Percentiles rank a stretch among this genome's conserved stretches.
These are phyloP conservation scores for Syzygium jambos DNA, from an alignment of 345 rosid species.

Conservation along the genomic window DNA sequence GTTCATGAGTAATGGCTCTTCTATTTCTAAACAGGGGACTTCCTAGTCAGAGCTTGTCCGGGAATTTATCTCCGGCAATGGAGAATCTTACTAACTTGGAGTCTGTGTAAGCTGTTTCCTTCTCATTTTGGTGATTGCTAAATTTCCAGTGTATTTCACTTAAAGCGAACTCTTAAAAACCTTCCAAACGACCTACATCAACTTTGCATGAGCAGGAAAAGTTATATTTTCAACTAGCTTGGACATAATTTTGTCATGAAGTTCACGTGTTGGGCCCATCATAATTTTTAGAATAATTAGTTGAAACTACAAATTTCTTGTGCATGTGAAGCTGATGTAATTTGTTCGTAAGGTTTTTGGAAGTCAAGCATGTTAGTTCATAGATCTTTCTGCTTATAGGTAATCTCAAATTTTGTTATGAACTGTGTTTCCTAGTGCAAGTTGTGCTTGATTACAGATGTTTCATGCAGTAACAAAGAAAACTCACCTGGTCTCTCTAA, in stretches of 20 bases:
- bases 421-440: not conserved
- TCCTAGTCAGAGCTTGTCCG: conserved; percentile 87
- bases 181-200: not conserved
- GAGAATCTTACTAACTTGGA: conserved; percentile 75
- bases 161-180: not conserved
- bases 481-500: not conserved
- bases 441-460: not conserved
- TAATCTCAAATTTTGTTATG: not conserved
- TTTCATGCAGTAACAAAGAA: not conserved
- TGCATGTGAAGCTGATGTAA: not conserved
- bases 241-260: not conserved
- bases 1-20: not conserved
- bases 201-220: not conserved
- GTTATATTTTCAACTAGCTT: not conserved
- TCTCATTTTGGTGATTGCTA: not conserved
- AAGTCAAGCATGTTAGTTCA: not conserved
- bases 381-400: not conserved
- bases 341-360: not conserved
- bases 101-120: conserved; percentile 55
- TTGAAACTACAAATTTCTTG: not conserved
- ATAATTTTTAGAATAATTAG: not conserved
- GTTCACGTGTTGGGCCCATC: not conserved
- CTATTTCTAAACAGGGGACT: conserved; percentile 47
- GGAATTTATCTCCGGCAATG: conserved; percentile 64
- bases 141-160: not conserved